Percentiles rank a stretch among this genome's conserved stretches.
phyloP scores from a whole-genome alignment of 176 grass and related monocot species.

The Eleusine indica region DNA sequence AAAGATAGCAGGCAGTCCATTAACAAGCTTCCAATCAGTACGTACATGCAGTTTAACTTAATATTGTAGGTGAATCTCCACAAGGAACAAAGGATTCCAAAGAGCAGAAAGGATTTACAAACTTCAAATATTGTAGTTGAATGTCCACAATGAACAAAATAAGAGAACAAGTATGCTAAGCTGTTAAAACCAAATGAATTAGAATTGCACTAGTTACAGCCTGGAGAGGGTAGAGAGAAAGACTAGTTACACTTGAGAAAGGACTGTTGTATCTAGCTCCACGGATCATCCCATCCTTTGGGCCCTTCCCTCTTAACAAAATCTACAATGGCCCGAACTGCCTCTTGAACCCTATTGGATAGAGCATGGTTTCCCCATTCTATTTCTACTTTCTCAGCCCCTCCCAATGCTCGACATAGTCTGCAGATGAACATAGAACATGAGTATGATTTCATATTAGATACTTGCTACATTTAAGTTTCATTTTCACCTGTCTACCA shows the following conservation, averaged over 20 bases:
- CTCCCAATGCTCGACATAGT: constrained; percentile 77
- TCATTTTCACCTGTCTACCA: constrained; percentile 65
- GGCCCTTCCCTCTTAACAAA: constrained; percentile 97
- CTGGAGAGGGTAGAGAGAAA: neutral
- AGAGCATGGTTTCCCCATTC: constrained; percentile 91
- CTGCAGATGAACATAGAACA: constrained; percentile 45
- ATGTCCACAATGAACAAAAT: constrained; percentile 5
- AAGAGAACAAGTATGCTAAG: neutral
- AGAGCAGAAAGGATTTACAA: no score
- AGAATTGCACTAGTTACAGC: constrained; percentile 33
- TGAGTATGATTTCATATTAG: constrained; percentile 27
- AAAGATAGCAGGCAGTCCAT: neutral
- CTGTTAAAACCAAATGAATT: constrained; percentile 27
- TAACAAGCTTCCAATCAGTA: neutral
- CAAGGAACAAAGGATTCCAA: no score
- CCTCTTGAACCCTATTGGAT: constrained; percentile 91
- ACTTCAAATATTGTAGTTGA: neutral
- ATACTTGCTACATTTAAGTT: constrained; percentile 25
- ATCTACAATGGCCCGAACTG: constrained; percentile 88
- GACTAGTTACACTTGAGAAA: constrained; percentile 43
- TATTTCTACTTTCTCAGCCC: constrained; percentile 91
- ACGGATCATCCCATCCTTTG: constrained; percentile 98
- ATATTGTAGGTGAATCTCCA: no score
- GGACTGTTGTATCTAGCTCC: constrained; percentile 61
- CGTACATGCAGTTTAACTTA: neutral